phyloP scores from a whole-genome alignment of 73 alveolate genomes.

The Paramecium pentaurelia region DNA sequence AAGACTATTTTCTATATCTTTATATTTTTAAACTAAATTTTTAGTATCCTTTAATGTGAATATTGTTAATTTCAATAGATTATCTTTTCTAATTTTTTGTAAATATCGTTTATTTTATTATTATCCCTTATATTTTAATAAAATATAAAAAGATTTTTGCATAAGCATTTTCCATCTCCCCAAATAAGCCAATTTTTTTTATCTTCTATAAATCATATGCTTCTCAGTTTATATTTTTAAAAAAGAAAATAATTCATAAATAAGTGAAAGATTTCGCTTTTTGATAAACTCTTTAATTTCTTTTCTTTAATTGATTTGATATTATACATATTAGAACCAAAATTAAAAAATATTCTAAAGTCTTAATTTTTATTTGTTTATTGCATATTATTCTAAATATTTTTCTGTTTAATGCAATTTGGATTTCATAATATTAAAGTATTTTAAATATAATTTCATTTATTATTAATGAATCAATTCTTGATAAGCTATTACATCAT shows the following conservation, averaged over 20 bases:
- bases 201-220: background rate
- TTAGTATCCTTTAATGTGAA: background rate
- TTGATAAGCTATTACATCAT: background rate
- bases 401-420: background rate
- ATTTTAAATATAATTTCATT: background rate
- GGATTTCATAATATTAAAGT: background rate
- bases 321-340: background rate
- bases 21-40: background rate
- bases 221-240: background rate
- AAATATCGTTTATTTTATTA: background rate
- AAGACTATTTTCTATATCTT: background rate
- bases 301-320: background rate
- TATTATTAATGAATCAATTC: background rate
- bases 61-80: background rate
- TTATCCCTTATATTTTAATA: background rate
- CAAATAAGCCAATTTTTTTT: background rate
- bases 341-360: background rate
- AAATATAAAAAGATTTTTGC: background rate
- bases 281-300: background rate
- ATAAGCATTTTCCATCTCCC: background rate
- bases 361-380: background rate
- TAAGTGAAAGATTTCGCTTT: background rate
- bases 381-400: background rate
- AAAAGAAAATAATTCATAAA: background rate
- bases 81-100: background rate